These are phyloP conservation scores for Chytriomyces sp. DNA, from an alignment of 192 early-diverging fungal genomes.

Conservation along the genomic window DNA sequence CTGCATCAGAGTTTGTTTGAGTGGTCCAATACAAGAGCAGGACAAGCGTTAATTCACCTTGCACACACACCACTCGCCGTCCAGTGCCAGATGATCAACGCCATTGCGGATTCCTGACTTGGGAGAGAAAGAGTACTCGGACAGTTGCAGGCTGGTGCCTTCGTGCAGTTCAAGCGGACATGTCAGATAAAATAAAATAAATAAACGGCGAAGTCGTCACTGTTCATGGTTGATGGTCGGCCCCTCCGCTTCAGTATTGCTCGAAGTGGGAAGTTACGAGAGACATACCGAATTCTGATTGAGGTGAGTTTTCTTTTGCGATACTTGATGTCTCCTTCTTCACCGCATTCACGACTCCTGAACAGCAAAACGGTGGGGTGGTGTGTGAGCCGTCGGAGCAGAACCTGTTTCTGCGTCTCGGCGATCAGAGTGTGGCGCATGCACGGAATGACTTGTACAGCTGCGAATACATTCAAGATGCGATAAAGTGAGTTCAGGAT, in stretches of 20 bases:
- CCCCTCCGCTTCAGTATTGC: background rate
- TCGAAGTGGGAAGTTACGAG: background rate
- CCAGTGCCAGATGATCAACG: no score
- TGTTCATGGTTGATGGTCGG: background rate
- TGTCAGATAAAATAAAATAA: no score
- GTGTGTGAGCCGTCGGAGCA: background rate
- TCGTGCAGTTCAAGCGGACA: no score
- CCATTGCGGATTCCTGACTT: no score
- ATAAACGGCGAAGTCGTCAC: no score
- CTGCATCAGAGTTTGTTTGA: no score
- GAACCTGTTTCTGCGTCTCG: background rate
- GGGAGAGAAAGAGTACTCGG: no score
- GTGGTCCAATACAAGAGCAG: no score
- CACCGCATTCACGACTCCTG: background rate
- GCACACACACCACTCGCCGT: no score
- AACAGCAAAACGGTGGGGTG: background rate
- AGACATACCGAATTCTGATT: background rate
- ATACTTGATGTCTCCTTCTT: background rate
- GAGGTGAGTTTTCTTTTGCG: background rate
- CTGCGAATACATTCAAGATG: background rate
- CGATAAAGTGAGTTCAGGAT: background rate
- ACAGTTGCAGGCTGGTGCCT: no score
- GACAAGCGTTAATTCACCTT: no score
- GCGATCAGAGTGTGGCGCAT: background rate
- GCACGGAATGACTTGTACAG: background rate